Base-by-base conservation (phyloP, 2,329 filamentous ascomycete species). In the Monosporascus ibericus region DNA sequence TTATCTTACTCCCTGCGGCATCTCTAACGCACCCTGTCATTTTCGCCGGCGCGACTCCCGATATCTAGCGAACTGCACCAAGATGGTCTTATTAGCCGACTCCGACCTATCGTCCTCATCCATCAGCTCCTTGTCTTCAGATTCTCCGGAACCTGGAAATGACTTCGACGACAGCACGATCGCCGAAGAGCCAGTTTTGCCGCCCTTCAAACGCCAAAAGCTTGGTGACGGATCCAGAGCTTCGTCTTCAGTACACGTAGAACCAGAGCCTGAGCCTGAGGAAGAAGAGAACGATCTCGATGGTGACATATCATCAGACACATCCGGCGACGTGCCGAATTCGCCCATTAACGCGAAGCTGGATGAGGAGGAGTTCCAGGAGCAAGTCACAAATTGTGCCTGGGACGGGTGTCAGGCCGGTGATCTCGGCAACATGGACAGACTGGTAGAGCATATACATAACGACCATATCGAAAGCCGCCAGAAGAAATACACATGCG, bases 401-500 rank as follows among this genome's bases (percentile, higher is more conserved):
- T 94, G 88, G 88, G 85, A 89, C 57, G 86, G 84, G 52, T 94
- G 88, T 66, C 74, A 76, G 40, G 82, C 77, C 3, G 86, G 85
- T 39, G 87, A 92, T 63, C 71, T 89, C 59, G 79, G 82, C 17
- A 88, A 92, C 65, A 92, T 92, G 88, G 88, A 94, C 70, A 82
- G 76, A 58, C 72, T 94, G 44, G 88, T 94, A 42, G 82, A 88
- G 61, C 88, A 94, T 65, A 88, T 94, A 54, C 92, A 97, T 71
- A 87, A 91, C 65, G 90, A 92, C 53, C 94, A 99, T 71, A 96
- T 97, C 64, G 90, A 94, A 66, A 90, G 86, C 55, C 84, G 92
- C 51, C 89, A 94, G 73, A 96, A 95, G 73, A 96, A 94, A 70
- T 97, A 97, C 69, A 91, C 90, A n/a, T 99, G 94, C 72, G 92